Percentiles rank a stretch among this genome's conserved stretches.
Conservation (phyloP, 2,329 filamentous ascomycete genomes). For the Calonectria leucothoes region DNA sequence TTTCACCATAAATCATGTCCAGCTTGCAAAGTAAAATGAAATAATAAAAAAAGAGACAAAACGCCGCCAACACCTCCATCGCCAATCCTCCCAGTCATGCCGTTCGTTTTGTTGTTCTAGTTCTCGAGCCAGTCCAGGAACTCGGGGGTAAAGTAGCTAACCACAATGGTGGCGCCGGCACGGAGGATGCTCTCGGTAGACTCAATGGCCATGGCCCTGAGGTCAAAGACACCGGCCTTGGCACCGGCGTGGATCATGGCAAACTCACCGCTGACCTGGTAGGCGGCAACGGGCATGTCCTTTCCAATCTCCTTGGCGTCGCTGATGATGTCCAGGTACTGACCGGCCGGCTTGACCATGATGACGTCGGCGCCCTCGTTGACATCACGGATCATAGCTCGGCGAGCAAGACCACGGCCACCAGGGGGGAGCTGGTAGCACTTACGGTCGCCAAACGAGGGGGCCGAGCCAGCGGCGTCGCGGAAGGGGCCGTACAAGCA, state of each 20-base stretch:
- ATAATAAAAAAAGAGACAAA: slow-evolving; percentile 8
- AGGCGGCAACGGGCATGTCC: slow-evolving; percentile 93
- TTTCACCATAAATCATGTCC: slow-evolving; percentile 23
- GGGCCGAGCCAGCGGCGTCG: slow-evolving; percentile 90
- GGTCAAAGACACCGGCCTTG: slow-evolving; percentile 95
- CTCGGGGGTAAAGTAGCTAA: slow-evolving; percentile 94
- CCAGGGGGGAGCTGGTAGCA: slow-evolving; percentile 98
- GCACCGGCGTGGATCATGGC: slow-evolving; percentile 98
- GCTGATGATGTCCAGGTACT: slow-evolving; percentile 97
- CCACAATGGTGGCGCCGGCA: slow-evolving; percentile 91
- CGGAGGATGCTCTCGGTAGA: slow-evolving; percentile 92
- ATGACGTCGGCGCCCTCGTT: slow-evolving; percentile 96
- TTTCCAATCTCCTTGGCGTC: slow-evolving; percentile 95
- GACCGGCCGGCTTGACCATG: slow-evolving; percentile 98
- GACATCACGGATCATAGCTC: slow-evolving; percentile 91
- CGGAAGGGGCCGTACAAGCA: slow-evolving; percentile 98
- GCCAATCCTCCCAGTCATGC: slow-evolving; percentile 6
- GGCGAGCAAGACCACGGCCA: slow-evolving; percentile 88
- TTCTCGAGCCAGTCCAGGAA: slow-evolving; percentile 75
- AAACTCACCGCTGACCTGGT: slow-evolving; percentile 97
- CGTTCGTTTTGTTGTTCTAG: slow-evolving; percentile 43
- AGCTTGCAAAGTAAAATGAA: slow-evolving; percentile 25
- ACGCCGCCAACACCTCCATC: slow-evolving; percentile 29
- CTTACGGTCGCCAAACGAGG: slow-evolving; percentile 92
- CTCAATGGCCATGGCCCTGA: slow-evolving; percentile 95